Percentiles rank a stretch among this genome's conserved stretches.
Conservation (phyloP, 2,329 filamentous ascomycete species). For the Colletotrichum spaethianum region DNA sequence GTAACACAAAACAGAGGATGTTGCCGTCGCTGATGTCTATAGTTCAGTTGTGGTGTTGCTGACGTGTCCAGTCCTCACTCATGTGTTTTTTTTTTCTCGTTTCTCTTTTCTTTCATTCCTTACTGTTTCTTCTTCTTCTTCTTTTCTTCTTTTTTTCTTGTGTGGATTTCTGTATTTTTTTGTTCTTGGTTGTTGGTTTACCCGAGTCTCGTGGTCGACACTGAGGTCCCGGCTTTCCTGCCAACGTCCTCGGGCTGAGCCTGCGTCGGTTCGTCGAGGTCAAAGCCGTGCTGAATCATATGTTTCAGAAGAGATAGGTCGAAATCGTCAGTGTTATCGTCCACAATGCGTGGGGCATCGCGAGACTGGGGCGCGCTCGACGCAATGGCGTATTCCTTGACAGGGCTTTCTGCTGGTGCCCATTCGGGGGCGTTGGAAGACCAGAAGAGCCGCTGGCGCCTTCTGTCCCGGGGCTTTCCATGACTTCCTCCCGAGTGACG, state of each 20-base stretch:
- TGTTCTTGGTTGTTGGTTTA: conserved; percentile 13
- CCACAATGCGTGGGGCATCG: conserved; percentile 30
- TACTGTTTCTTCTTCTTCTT: conserved; percentile 5
- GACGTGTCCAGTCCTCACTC: background rate
- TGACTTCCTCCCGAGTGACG: conserved; percentile 53
- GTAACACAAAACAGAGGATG: conserved; percentile 2
- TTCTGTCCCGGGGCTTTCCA: conserved; percentile 53
- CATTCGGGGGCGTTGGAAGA: conserved; percentile 55
- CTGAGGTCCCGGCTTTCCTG: conserved; percentile 25
- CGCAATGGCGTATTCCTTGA: conserved; percentile 32
- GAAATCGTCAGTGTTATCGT: conserved; percentile 24
- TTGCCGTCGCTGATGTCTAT: conserved; percentile 35
- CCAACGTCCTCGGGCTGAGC: conserved; percentile 13
- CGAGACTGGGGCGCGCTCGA: conserved; percentile 7
- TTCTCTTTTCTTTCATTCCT: conserved; percentile 23
- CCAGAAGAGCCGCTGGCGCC: conserved; percentile 53
- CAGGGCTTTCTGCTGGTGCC: conserved; percentile 22
- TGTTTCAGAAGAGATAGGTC: conserved; percentile 31
- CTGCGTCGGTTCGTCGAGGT: conserved; percentile 33
- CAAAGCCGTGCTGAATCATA: conserved; percentile 36
- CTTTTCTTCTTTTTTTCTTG: conserved; percentile 4
- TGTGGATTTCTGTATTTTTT: background rate
- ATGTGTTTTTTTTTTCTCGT: conserved; percentile 9
- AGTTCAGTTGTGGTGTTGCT: background rate
- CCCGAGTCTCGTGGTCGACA: conserved; percentile 31